Evolutionary conservation across 768 basidiomycete genomes (phyloP), one percentile per base, ranked within the genome.

Genomic region (Boletales sp.): DNA sequence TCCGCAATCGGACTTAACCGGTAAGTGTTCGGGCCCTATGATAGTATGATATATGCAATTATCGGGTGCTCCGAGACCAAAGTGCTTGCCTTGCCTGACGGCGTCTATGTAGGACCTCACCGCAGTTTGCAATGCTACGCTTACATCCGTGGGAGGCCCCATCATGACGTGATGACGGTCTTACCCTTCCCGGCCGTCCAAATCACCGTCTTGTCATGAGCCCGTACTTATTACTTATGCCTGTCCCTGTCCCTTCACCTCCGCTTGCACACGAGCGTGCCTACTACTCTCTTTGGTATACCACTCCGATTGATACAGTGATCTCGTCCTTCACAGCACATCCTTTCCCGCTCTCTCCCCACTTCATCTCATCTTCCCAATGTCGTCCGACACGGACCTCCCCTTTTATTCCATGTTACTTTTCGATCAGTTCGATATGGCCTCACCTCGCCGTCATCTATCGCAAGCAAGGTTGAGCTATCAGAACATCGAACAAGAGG

Each of bases 351-450:
- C 65, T 32, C 62, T 74, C 12, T 54, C 53, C 36, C 60, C 55
- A 50, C 60, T 74, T 35, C 58, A 66, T 41, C 58, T 28, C 25
- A 28, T 28, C 25, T 28, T 7, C 67, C 70, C 65, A 19, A 60
- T 63, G 37, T 61, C 57, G 44, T 44, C 58, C 54, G 48, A 53
- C 8, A 49, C 59, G 51, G 53, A 65, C 55, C 56, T 67, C 53
- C 51, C 65, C 64, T 44, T 77, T 60, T 68, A 71, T 50, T 59
- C 71, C 3, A 58, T 67, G 37, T 58, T 78, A 19, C 79, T 82
- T 55, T 55, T 66, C 13, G 63, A 70, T n/a, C 72, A 72, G 42
- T 83, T 85, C 42, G 81, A 84, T 55, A 55, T 70, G 15, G 63
- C 63, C 4, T 73, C 75, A 3, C 72, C 77, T 12, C 50, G 66